A percentile compares a stretch with the other conserved stretches of the same genome.
phyloP scores from a whole-genome alignment of 192 early-diverging fungal genomes.

The Backusella liffmaniae region DNA sequence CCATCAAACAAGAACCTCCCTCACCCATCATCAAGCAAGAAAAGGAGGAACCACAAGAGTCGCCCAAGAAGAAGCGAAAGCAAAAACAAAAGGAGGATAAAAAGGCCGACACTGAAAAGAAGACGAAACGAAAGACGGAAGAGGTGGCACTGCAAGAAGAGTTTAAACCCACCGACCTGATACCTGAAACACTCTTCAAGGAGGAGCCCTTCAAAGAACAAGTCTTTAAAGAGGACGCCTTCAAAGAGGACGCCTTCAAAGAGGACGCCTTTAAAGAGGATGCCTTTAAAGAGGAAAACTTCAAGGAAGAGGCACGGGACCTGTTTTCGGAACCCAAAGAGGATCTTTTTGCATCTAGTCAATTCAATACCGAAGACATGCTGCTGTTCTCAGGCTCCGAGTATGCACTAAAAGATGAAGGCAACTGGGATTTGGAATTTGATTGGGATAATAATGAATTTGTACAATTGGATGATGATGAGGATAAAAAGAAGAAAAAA shows the following conservation, averaged over 20 bases:
- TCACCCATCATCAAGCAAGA: background rate
- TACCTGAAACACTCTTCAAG: background rate
- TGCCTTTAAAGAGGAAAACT: too few relatives aligned
- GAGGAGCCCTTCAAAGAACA: too few relatives aligned
- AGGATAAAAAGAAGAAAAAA: background rate
- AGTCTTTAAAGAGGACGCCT: too few relatives aligned
- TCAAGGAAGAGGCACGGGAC: background rate
- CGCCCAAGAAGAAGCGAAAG: background rate
- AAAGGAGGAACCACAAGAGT: background rate
- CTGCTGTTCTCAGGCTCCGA: background rate
- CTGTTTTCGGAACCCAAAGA: background rate
- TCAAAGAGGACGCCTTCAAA: too few relatives aligned
- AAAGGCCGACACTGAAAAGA: background rate
- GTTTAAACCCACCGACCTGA: background rate
- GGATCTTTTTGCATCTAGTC: background rate
- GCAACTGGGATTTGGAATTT: background rate
- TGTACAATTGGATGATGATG: background rate
- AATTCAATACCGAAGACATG: background rate
- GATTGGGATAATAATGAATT: conserved; percentile 16
- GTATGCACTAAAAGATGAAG: background rate
- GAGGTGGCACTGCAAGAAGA: background rate
- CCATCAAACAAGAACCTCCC: background rate
- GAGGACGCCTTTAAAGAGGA: too few relatives aligned
- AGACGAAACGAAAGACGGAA: background rate
- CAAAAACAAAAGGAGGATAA: background rate